Evolutionary conservation across 192 early-diverging fungal genomes (phyloP), one percentile per base, ranked within the genome.

Genomic region (Coemansia sp.): DNA sequence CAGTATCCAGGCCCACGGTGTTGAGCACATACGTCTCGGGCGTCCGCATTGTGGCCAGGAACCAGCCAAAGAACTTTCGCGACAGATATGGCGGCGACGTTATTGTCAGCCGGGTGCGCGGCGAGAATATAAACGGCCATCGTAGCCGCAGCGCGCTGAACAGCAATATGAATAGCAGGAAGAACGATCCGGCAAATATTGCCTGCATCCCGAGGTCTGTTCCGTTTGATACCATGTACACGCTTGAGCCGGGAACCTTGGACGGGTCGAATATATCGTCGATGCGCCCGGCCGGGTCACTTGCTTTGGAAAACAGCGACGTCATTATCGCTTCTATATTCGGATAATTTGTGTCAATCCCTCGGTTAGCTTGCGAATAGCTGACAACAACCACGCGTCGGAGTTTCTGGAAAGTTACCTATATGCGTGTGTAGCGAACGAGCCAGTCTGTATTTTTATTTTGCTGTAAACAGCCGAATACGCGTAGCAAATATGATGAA

Each of bases 21-120:
- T 78, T 73, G 49, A 82, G 68, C 8, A 82, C 70, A 35, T 75
- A 72, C 10, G 76, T 67, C 52, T 82, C 81, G 16, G 81, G 67
- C 42, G 81, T 78, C 27, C 64, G 64, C 61, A 77, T 64, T 3
- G 71, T 73, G 12, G 75, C 70, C 44, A 71, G 24, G 3, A 82
- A 24, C 81, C 81, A 82, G n/a, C 81, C 75, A 49, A 79, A 73
- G 54, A 79, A 69, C 21, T 60, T 43, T 5, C 48, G 58, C 12
- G 69, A 64, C 25, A 79, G 58, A 16, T 65, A 56, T 14, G 76
- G 66, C 58, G 76, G 76, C 33, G 69, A 66, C 18, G 69, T 79
- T 32, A 72, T 69, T 21, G 69, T 71, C 60, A 79, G 50, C 49
- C 76, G 76, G 9, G 70, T 79, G 18, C 76, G 69, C 6, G 76